Percentiles rank a stretch among this genome's conserved stretches.
Evolutionary conservation across 1,284 basidiomycete species (phyloP).

Genomic region (Cutaneotrichosporon sp.): DNA sequence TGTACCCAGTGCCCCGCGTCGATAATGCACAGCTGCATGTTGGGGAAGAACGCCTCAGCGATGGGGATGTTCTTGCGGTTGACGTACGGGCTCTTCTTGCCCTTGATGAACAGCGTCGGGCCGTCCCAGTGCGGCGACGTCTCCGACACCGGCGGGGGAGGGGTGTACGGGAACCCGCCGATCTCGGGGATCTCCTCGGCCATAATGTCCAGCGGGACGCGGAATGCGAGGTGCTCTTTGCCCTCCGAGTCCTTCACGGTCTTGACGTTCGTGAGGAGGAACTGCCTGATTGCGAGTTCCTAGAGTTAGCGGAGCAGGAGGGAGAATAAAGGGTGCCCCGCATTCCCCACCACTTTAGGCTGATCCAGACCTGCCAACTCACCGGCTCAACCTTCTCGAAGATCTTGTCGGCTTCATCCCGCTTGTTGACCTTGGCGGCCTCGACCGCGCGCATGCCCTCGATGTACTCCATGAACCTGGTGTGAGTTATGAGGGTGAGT

Average conservation of each 20-base stretch:
- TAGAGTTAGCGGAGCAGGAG: constrained; percentile 21
- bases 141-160: constrained; percentile 25
- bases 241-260: constrained; percentile 24
- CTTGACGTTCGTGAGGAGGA: constrained; percentile 56
- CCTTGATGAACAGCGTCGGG: constrained; percentile 55
- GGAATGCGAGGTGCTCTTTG: constrained; percentile 46
- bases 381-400: constrained; percentile 51
- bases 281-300: constrained; percentile 53
- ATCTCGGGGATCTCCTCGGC: constrained; percentile 49
- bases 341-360: no score
- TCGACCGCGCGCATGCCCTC: constrained; percentile 54
- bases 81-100: constrained; percentile 53
- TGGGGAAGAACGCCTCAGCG: constrained; percentile 52
- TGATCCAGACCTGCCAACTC: constrained; percentile 12
- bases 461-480: constrained; percentile 50
- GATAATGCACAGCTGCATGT: constrained; percentile 44
- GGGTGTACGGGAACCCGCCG: constrained; percentile 54
- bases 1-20: constrained; percentile 51
- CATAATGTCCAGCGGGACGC: constrained; percentile 53
- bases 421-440: constrained; percentile 44
- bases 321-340: no score
- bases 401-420: constrained; percentile 53
- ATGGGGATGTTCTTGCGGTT: constrained; percentile 53
- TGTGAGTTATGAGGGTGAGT: neutral
- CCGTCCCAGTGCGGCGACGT: constrained; percentile 46